Evolutionary conservation across 2,329 filamentous ascomycete species (phyloP), one percentile per base, ranked within the genome.

Genomic region (Elsinoe ampelina): DNA sequence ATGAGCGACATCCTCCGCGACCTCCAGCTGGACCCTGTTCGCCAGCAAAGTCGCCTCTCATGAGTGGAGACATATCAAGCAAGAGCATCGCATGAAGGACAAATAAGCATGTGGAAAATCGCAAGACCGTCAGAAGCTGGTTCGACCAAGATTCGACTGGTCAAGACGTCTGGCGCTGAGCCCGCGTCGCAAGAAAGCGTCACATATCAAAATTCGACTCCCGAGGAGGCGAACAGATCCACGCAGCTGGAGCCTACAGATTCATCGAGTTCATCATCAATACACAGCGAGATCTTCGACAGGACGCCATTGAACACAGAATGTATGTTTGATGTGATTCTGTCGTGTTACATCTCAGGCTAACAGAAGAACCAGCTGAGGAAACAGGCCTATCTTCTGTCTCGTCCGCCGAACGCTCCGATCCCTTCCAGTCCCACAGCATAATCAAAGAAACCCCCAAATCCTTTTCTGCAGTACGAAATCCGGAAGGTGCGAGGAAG

Each of bases 381-480:
- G 59, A 61, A 19, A 61, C 59, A n/a, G 55, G 56, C 7, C 42
- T 61, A 20, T 61, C 59, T 32, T 59, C 58, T 22, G 56, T 58
- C n/a, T 48, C 59, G 22, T 58, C 57, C 39, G 59, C 59, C 19
- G 58, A 54, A 19, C 59, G 36, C 39, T 35, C 55, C 3, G 54
- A 56, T 20, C 48, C 56, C 30, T 58, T 59, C 22, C 55, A 56
- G n/a, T 58, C 57, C 15, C 42, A 58, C 36, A 51, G 15, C 15
- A 20, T 15, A 51, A 57, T 32, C 43, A 57, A 30, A 61, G 56
- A 45, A 35, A 54, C 30, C 12, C 55, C 59, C 4, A 51, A 48
- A 6, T 54, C 55, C 10, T 58, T 57, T 32, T 22, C 45, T 32
- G 48, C 58, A 19, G 20, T 58, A 17, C 47, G 51, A 35, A 43